Evolutionary conservation across 495 filamentous ascomycete genomes (phyloP).

Genomic region (Daldinia childiae): DNA sequence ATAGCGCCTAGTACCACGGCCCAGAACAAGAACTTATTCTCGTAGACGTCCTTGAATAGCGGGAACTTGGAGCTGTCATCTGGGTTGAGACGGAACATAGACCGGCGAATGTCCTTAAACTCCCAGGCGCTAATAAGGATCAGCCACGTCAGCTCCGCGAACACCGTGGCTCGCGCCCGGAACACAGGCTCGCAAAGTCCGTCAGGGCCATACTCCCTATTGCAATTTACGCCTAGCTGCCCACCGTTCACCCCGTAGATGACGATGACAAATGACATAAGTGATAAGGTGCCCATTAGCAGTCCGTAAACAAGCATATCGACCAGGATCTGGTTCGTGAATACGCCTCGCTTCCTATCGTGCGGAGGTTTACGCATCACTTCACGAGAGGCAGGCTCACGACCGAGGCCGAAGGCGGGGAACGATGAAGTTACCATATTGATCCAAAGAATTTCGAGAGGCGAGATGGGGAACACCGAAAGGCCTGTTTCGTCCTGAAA

Average conservation of each 20-base stretch:
- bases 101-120: conserved; percentile 74
- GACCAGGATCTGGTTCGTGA: conserved; percentile 71
- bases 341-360: conserved; percentile 71
- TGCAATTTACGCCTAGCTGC: conserved; percentile 72
- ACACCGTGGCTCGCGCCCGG: conserved; percentile 79
- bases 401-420: conserved; percentile 77
- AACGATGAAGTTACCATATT: conserved; percentile 81
- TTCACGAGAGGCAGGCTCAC: conserved; percentile 71
- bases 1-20: conserved; percentile 72
- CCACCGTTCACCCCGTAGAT: conserved; percentile 68
- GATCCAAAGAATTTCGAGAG: conserved; percentile 80
- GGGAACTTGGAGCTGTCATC: conserved; percentile 59
- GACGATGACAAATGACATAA: conserved; percentile 74
- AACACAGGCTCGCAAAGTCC: conserved; percentile 68
- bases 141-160: conserved; percentile 78
- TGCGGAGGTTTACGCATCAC: conserved; percentile 78
- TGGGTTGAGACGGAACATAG: conserved; percentile 73
- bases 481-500: conserved; percentile 71
- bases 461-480: conserved; percentile 79
- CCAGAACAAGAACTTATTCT: conserved; percentile 79
- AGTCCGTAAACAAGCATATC: conserved; percentile 80
- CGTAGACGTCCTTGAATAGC: conserved; percentile 71
- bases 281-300: conserved; percentile 72
- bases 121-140: conserved; percentile 80
- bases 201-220: conserved; percentile 60